A percentile compares a stretch with the other conserved stretches of the same genome.
These are phyloP conservation scores for Kalaharituber pfeilii DNA, from an alignment of 2,329 filamentous ascomycete species.

Conservation along the genomic window DNA sequence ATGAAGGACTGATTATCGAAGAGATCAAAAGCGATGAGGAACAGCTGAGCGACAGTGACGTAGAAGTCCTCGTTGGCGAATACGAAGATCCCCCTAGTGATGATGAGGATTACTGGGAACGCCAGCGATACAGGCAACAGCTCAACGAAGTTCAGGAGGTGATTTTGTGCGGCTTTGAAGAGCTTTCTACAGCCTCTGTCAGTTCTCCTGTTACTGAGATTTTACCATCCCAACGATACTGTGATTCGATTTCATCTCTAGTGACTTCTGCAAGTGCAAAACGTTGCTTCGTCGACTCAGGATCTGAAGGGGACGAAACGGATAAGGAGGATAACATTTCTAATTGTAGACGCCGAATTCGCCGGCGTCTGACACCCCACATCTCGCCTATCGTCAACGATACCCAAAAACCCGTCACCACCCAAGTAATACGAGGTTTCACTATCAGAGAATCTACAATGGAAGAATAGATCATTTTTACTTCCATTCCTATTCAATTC, in stretches of 20 bases:
- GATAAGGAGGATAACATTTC: neutral
- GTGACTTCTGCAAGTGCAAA: neutral
- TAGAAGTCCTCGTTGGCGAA: neutral
- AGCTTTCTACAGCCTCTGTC: neutral
- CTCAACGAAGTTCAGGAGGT: neutral
- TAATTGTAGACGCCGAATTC: neutral
- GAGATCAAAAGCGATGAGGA: neutral
- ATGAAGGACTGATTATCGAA: neutral
- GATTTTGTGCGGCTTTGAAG: neutral
- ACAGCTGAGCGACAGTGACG: neutral
- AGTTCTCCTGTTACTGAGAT: neutral
- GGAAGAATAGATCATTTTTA: neutral
- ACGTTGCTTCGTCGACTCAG: neutral
- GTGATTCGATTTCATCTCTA: neutral
- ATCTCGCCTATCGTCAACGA: neutral
- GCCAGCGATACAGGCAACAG: neutral
- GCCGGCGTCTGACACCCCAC: neutral
- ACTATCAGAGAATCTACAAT: neutral
- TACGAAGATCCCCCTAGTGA: neutral
- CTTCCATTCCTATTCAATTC: neutral
- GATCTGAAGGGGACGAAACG: neutral
- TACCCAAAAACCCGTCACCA: too few species aligned
- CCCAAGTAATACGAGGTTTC: neutral
- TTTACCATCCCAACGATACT: neutral
- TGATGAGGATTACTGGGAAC: neutral